Evolutionary conservation across 352 stramenopile species (phyloP).

Genomic region (Pythium vanterpoolii): DNA sequence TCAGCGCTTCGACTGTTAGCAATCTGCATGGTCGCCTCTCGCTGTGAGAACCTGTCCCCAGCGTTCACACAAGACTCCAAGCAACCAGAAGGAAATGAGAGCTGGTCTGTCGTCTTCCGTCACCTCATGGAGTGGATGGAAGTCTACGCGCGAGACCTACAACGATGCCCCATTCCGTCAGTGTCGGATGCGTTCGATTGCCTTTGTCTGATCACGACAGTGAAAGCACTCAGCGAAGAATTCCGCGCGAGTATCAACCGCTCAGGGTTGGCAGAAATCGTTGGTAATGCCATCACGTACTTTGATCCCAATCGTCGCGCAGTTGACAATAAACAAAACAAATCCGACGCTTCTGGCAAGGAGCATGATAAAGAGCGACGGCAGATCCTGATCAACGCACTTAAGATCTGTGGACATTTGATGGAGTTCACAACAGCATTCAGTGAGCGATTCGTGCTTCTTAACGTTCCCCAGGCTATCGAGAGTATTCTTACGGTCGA

Average conservation of each 20-base stretch:
- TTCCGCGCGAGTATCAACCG: constrained; percentile 35
- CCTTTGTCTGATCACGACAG: constrained; percentile 39
- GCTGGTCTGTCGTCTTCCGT: constrained; percentile 39
- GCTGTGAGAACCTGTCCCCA: not conserved
- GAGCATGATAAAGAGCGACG: not conserved
- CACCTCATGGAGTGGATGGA: constrained; percentile 77
- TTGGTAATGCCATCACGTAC: constrained; percentile 35
- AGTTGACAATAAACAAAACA: not conserved
- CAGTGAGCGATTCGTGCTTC: constrained; percentile 33
- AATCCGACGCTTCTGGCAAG: not conserved
- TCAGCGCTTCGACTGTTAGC: constrained; percentile 46
- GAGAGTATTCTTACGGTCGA: constrained; percentile 49
- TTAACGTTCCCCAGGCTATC: constrained; percentile 34
- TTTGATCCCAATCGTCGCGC: constrained; percentile 24
- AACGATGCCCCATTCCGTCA: constrained; percentile 25
- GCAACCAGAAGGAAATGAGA: constrained; percentile 17
- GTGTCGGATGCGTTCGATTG: constrained; percentile 42
- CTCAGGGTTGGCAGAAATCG: constrained; percentile 45
- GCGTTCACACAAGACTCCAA: not conserved
- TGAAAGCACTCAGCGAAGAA: constrained; percentile 21
- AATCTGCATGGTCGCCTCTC: constrained; percentile 27
- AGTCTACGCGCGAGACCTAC: constrained; percentile 48
- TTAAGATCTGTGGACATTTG: constrained; percentile 41
- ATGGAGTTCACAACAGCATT: constrained; percentile 38
- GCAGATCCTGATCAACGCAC: constrained; percentile 30